Evolutionary conservation across 805 yeast genomes (phyloP).

Genomic region (Lachancea meyersii): DNA sequence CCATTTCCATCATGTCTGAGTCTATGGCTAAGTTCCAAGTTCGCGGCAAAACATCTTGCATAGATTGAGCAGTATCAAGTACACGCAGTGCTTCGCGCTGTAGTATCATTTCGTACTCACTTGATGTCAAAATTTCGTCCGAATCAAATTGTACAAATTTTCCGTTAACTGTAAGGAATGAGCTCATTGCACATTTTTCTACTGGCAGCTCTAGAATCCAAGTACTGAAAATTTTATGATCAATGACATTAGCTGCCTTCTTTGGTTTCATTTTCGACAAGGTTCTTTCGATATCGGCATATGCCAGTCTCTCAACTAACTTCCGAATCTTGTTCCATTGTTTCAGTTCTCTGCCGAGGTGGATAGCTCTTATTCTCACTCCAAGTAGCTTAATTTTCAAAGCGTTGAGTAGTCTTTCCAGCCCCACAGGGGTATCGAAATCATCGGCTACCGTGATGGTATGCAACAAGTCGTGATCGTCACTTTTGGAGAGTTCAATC

Average conservation of each 20-base stretch:
- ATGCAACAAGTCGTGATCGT: slow-evolving; percentile 24
- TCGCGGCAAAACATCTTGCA: slow-evolving; percentile 21
- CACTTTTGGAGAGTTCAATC: slow-evolving; percentile 17
- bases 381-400: slow-evolving; percentile 27
- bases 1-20: slow-evolving; percentile 44
- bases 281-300: slow-evolving; percentile 8
- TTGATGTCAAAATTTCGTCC: slow-evolving; percentile 19
- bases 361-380: slow-evolving; percentile 38
- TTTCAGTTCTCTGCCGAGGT: slow-evolving; percentile 20
- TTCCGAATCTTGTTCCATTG: slow-evolving; percentile 20
- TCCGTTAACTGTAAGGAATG: slow-evolving; percentile 49
- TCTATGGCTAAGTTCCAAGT: slow-evolving; percentile 16
- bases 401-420: slow-evolving; percentile 40
- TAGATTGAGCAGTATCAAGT: slow-evolving; percentile 30
- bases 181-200: slow-evolving; percentile 24
- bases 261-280: background rate
- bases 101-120: slow-evolving; percentile 36
- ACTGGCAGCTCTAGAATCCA: slow-evolving; percentile 28
- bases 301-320: slow-evolving; percentile 20
- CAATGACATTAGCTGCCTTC: slow-evolving; percentile 11
- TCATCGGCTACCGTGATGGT: slow-evolving; percentile 57
- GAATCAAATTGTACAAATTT: slow-evolving; percentile 38
- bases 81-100: slow-evolving; percentile 46
- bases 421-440: slow-evolving; percentile 35
- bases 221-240: slow-evolving; percentile 7